Conservation (phyloP, 2,329 filamentous ascomycete genomes). For the Pyrenophora tritici-repentis region DNA sequence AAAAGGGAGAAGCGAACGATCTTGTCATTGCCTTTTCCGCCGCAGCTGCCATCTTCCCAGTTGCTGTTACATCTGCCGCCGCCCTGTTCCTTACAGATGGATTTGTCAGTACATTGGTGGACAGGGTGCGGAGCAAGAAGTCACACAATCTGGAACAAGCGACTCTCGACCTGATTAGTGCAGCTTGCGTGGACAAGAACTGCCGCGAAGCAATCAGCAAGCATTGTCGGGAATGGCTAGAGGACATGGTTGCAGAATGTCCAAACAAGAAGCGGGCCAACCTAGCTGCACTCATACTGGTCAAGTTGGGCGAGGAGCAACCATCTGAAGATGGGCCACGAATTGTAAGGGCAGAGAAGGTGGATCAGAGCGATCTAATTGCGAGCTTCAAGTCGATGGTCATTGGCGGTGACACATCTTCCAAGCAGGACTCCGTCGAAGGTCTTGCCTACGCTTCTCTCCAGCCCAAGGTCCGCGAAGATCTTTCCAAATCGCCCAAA, state of each 20-base stretch:
- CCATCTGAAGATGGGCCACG: slow-evolving; percentile 34
- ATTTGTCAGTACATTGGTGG: slow-evolving; percentile 77
- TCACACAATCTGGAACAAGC: slow-evolving; percentile 84
- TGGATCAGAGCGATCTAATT: slow-evolving; percentile 56
- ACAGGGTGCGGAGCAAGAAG: slow-evolving; percentile 79
- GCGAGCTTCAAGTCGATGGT: slow-evolving; percentile 67
- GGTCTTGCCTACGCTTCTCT: slow-evolving; percentile 91
- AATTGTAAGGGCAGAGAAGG: slow-evolving; percentile 38
- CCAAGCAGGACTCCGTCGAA: slow-evolving; percentile 76
- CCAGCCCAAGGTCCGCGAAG: slow-evolving; percentile 82
- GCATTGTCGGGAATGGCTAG: slow-evolving; percentile 85
- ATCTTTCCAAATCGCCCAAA: slow-evolving; percentile 68
- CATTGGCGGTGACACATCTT: slow-evolving; percentile 61
- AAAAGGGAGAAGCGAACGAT: slow-evolving; percentile 80
- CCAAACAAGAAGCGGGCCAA: slow-evolving; percentile 61
- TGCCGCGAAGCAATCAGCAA: slow-evolving; percentile 85
- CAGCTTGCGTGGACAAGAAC: slow-evolving; percentile 81
- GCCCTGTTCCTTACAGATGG: slow-evolving; percentile 85
- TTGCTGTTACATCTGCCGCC: slow-evolving; percentile 75
- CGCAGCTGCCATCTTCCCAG: slow-evolving; percentile 84
- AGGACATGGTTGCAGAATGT: slow-evolving; percentile 78
- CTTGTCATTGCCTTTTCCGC: slow-evolving; percentile 91
- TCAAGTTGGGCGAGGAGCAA: slow-evolving; percentile 56
- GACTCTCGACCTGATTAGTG: slow-evolving; percentile 86
- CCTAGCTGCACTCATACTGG: slow-evolving; percentile 60